phyloP scores from a whole-genome alignment of 2,329 filamentous ascomycete genomes.

The Epichloe hybrida region DNA sequence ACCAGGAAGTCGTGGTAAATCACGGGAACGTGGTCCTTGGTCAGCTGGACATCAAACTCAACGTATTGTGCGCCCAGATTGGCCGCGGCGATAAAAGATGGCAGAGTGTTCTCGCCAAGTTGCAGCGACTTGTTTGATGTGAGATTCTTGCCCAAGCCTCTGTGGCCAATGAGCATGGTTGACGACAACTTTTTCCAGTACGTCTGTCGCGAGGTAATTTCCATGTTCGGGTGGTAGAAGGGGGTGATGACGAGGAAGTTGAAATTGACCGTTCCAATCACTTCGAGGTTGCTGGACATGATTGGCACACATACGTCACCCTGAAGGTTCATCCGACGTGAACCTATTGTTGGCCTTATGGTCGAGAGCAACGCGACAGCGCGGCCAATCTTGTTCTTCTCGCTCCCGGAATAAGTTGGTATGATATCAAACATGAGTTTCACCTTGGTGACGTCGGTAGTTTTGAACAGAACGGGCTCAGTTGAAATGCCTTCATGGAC shows the following conservation, averaged over 20 bases:
- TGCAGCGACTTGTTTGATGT: slow-evolving; percentile 75
- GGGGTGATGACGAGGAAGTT: slow-evolving; percentile 93
- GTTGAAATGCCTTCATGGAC: slow-evolving; percentile 90
- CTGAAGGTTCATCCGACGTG: slow-evolving; percentile 80
- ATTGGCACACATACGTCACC: slow-evolving; percentile 89
- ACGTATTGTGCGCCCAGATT: slow-evolving; percentile 74
- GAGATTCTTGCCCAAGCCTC: slow-evolving; percentile 81
- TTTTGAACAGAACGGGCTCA: slow-evolving; percentile 82
- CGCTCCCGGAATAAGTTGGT: slow-evolving; percentile 82
- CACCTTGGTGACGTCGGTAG: slow-evolving; percentile 63
- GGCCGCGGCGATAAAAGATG: slow-evolving; percentile 90
- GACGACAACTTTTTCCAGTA: slow-evolving; percentile 92
- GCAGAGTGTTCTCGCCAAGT: slow-evolving; percentile 89
- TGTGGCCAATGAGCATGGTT: slow-evolving; percentile 65
- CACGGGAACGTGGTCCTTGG: slow-evolving; percentile 96
- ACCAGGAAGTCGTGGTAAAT: slow-evolving; percentile 98
- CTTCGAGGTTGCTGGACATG: slow-evolving; percentile 68
- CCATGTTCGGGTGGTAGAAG: slow-evolving; percentile 88
- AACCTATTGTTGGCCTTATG: slow-evolving; percentile 69
- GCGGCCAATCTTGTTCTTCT: slow-evolving; percentile 79
- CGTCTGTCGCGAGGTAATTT: slow-evolving; percentile 76
- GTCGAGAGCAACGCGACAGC: slow-evolving; percentile 79
- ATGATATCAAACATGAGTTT: slow-evolving; percentile 90
- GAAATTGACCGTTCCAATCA: slow-evolving; percentile 92
- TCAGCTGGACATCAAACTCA: slow-evolving; percentile 83